A percentile compares a stretch with the other conserved stretches of the same genome.
Evolutionary conservation across 1,284 basidiomycete species (phyloP).

Genomic region (Tilletia indica): DNA sequence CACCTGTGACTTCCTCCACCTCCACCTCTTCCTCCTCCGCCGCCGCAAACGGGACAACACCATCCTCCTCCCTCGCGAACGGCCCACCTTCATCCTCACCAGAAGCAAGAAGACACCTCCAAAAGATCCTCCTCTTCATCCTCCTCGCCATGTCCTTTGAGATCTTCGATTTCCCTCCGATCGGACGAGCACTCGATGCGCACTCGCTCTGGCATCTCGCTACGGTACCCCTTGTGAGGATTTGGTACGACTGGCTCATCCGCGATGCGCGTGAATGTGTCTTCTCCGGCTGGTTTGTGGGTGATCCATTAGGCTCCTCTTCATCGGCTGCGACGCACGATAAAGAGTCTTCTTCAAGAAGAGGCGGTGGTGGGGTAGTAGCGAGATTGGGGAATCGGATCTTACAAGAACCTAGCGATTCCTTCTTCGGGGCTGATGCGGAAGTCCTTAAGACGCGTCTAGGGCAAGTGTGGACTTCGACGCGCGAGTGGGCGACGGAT

Average conservation of each 20-base stretch:
- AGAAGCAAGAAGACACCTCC: slow-evolving; percentile 58
- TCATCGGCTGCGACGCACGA: not conserved
- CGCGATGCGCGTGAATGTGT: slow-evolving; percentile 50
- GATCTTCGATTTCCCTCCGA: slow-evolving; percentile 85
- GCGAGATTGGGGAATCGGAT: not conserved
- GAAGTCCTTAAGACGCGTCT: too few species aligned
- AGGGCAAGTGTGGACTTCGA: slow-evolving; percentile 11
- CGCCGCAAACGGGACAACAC: not conserved
- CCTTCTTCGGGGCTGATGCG: not conserved
- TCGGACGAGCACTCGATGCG: slow-evolving; percentile 74
- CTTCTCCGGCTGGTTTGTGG: slow-evolving; percentile 39
- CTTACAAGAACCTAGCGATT: not conserved
- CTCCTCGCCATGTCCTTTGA: slow-evolving; percentile 78
- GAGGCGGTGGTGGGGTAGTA: not conserved
- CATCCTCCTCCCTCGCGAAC: slow-evolving; percentile 36
- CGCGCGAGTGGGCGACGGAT: slow-evolving; percentile 28
- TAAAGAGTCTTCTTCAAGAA: not conserved
- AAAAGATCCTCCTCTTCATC: slow-evolving; percentile 65
- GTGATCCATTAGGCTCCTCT: slow-evolving; percentile 21
- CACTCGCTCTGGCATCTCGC: slow-evolving; percentile 91
- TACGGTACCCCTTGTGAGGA: slow-evolving; percentile 74
- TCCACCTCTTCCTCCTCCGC: slow-evolving; percentile 41
- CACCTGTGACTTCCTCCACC: slow-evolving; percentile 38
- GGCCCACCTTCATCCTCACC: slow-evolving; percentile 46
- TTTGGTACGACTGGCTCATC: slow-evolving; percentile 67